Evolutionary conservation across 2,329 filamentous ascomycete genomes (phyloP), one percentile per base, ranked within the genome.

Genomic region (Arthrobotrys entomopaga): DNA sequence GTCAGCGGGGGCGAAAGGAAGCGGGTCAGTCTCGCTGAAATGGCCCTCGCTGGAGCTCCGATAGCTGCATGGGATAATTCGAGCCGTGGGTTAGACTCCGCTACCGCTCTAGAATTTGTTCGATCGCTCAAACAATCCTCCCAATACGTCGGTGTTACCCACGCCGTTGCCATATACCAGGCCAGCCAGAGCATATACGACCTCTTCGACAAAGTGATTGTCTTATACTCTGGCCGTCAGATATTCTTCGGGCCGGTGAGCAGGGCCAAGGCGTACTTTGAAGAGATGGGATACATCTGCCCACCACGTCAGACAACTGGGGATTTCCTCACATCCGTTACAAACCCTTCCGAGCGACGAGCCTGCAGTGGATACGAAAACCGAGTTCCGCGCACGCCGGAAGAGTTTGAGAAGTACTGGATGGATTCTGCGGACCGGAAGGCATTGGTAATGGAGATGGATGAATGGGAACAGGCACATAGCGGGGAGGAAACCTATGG

Each of bases 151-250:
- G 65, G 65, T 16, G 46, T 83, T 81, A 8, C 83, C 85, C 4
- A 84, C 84, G 70, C 84, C n/a, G 85, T 89, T 22, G 85, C 87
- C 0, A 86, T 88, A 13, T 89, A 89, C 78, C 84, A 85, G 76
- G 84, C 84, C 16, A 83, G 83, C 13, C 83, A 85, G 73, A 82
- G 81, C 49, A 83, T 85, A 13, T 85, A 85, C 65, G 86, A 89
- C 65, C 82, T 88, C 15, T 93, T 94, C 77, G 90, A 94, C 81
- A 93, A 93, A 79, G 87, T 87, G 0, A 84, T 88, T 0, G 88
- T 94, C 0, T 82, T 93, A 0, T 92, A 93, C 79, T 88, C 92
- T 79, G 91, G 91, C 0, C 85, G 88, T 0, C 87, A 93, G 79
- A 93, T 93, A 73, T 94, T 88, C 82, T 93, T 89, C 76, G 91